These are phyloP conservation scores for Monosporozyma solicola DNA, from an alignment of 805 yeast genomes.

Conservation along the genomic window DNA sequence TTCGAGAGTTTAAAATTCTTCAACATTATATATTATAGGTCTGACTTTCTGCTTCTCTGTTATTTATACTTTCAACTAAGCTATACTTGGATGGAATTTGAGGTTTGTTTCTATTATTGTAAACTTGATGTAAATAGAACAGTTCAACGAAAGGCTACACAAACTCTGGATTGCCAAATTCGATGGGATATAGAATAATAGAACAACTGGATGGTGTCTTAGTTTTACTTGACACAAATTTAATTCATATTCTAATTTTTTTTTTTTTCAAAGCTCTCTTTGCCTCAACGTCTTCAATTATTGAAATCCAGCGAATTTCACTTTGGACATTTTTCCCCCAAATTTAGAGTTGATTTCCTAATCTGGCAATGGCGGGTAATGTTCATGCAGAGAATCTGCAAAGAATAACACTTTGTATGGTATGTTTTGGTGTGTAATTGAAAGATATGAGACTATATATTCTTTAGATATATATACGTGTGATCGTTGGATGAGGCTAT, in stretches of 20 bases:
- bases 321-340: background rate
- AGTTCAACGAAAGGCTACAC: background rate
- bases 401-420: too few relatives aligned
- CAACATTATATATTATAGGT: conserved; percentile 9
- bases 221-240: background rate
- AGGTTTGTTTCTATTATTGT: background rate
- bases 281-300: background rate
- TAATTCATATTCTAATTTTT: background rate
- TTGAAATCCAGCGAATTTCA: background rate
- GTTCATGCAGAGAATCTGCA: background rate
- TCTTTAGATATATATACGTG: too few relatives aligned
- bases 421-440: too few relatives aligned
- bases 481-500: too few relatives aligned
- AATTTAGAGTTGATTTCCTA: background rate
- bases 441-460: too few relatives aligned
- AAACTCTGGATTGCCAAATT: background rate
- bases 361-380: background rate
- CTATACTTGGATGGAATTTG: background rate
- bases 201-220: background rate
- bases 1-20: conserved; percentile 26
- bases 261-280: background rate
- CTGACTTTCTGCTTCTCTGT: background rate
- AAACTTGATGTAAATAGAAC: background rate
- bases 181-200: background rate
- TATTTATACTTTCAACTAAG: background rate